Evolutionary conservation across 2,329 filamentous ascomycete species (phyloP), one percentile per base, ranked within the genome.

Genomic region (Calonectria ilicicola): DNA sequence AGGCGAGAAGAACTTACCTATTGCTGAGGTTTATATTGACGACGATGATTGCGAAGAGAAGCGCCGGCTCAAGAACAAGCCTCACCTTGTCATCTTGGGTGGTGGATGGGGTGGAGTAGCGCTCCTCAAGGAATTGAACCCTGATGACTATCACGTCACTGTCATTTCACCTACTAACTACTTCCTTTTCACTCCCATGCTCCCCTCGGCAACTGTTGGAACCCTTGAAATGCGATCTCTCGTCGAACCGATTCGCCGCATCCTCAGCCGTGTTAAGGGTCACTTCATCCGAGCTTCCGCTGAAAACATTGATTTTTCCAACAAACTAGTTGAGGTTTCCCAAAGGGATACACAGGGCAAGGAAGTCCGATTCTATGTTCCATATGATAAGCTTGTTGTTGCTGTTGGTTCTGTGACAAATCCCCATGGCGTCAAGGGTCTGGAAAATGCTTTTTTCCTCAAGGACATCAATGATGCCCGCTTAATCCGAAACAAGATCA

Each of bases 161-260:
- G 93, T 99, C 46, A 93, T 99, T 51, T 98, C 95, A 15, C 96
- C 97, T 0, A 94, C 94, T 42, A 98, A 98, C 80, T 98, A 98
- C 86, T 99, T 99, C 85, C 86, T 99, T 38, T 99, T 99, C 84
- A 99, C 97, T 2, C 97, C 97, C 0, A 98, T 99, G 96, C 88
- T 99, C 51, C 97, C 97, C 2, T 98, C 95, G 40, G 97, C 97
- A 9, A 99, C 97, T 0, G 97, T 99, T 7, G 97, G 97, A 15
- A 99, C 97, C 0, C 87, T 99, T 38, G 96, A 98, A 81, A 87
- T 98, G 80, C 90, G 96, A 76, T 98, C 95, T 63, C 87, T 99
- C 71, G 95, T 98, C 47, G 97, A 99, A 84, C 97, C 97, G 0
- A 94, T 99, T 73, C 91, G 97, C 74, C 91, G 94, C 60, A 97